Conservation (phyloP, 305 asterid species). For the Solanum hybrid region DNA sequence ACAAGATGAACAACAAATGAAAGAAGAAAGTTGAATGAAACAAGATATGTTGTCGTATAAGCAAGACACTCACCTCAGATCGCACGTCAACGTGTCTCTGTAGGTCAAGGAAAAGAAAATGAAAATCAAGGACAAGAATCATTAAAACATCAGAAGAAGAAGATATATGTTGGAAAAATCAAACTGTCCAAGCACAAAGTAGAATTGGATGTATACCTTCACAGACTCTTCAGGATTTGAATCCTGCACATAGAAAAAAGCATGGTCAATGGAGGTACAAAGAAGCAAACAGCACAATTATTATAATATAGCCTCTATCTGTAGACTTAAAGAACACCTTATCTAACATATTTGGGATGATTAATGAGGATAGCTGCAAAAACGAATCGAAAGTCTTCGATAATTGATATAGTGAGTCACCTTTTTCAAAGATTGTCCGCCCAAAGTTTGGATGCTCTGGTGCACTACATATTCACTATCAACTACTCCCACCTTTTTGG, state of each 20-base stretch:
- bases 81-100: conserved; percentile 50
- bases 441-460: conserved; percentile 95
- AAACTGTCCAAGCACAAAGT: not conserved
- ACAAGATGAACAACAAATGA: not conserved
- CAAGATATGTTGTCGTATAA: not conserved
- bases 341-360: not conserved
- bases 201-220: conserved; percentile 35
- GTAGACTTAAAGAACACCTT: not conserved
- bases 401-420: conserved; percentile 16
- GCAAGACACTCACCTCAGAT: conserved; percentile 42
- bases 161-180: not conserved
- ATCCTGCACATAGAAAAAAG: conserved; percentile 31
- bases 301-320: not conserved
- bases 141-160: not conserved
- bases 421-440: conserved; percentile 72
- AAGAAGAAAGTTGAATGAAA: not conserved
- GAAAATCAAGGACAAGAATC: conserved; percentile 1
- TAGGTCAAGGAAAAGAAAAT: conserved; percentile 1
- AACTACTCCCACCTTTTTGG: conserved; percentile 86
- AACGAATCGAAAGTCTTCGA: not conserved
- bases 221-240: conserved; percentile 22
- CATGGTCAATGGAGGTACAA: conserved; percentile 4
- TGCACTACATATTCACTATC: conserved; percentile 90
- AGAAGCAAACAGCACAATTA: not conserved
- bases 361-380: not conserved